phyloP scores from a whole-genome alignment of 2,329 filamentous ascomycete genomes.

The Cercospora citrullina region DNA sequence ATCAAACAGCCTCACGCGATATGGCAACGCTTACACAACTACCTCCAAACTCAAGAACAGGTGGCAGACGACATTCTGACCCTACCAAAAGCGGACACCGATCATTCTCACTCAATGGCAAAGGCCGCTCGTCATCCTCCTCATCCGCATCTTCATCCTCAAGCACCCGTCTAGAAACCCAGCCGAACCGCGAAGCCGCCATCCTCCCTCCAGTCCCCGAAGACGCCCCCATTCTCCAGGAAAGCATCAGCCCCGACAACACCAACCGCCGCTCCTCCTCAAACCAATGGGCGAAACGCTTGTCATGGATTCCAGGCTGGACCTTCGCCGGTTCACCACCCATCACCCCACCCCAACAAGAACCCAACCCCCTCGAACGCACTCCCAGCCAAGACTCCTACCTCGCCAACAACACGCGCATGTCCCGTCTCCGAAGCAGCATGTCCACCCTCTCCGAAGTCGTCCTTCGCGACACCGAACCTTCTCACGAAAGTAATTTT shows the following conservation, averaged over 20 bases:
- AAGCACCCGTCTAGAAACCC: background rate
- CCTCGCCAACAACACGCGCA: constrained; percentile 1
- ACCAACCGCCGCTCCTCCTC: background rate
- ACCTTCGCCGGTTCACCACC: constrained; percentile 12
- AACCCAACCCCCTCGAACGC: background rate
- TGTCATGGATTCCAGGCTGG: constrained; percentile 20
- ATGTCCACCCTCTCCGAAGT: constrained; percentile 12
- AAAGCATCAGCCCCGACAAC: constrained; percentile 8
- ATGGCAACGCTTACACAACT: constrained; percentile 7
- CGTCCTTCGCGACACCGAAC: constrained; percentile 12
- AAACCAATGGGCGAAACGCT: constrained; percentile 10
- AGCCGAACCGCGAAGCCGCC: constrained; percentile 10
- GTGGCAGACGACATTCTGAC: constrained; percentile 6
- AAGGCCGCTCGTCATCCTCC: background rate
- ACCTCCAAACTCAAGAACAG: constrained; percentile 2
- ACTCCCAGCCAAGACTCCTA: background rate
- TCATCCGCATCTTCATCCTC: background rate
- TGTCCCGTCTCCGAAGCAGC: constrained; percentile 13
- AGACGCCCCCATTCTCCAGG: background rate
- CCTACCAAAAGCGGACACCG: background rate
- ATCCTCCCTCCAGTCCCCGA: constrained; percentile 7
- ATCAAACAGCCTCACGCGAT: background rate
- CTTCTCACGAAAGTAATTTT: constrained; percentile 17
- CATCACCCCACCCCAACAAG: background rate
- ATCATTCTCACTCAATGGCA: background rate